These are phyloP conservation scores for Melaleuca quinquenervia DNA, from an alignment of 345 rosid species.

Conservation along the genomic window DNA sequence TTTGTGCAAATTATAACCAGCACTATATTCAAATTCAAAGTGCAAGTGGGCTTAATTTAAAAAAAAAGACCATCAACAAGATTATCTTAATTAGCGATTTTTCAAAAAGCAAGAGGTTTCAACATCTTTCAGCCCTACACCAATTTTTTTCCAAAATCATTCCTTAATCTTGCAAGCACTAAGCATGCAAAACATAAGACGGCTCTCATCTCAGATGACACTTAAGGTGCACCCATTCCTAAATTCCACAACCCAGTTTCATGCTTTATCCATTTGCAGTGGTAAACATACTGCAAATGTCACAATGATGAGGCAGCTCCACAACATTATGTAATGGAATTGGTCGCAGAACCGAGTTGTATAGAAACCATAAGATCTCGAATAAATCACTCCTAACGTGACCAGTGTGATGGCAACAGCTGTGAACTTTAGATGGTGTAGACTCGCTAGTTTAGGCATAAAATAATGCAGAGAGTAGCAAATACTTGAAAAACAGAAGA, in stretches of 20 bases:
- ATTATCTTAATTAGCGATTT: not conserved
- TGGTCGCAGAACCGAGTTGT: not conserved
- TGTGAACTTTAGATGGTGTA: not conserved
- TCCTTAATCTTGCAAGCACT: not conserved
- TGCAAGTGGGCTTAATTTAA: not conserved
- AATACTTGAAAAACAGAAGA: not conserved
- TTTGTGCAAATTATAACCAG: not conserved
- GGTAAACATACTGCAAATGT: not conserved
- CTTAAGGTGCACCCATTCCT: not conserved
- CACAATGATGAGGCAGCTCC: not conserved
- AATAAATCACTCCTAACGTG: not conserved
- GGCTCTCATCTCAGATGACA: not conserved
- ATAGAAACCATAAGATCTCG: not conserved
- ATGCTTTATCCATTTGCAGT: not conserved
- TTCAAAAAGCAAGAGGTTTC: not conserved
- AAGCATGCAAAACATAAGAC: not conserved
- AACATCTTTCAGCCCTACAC: not conserved
- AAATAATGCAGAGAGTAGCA: not conserved
- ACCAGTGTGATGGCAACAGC: not conserved
- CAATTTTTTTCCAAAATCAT: not conserved
- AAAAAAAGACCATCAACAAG: not conserved
- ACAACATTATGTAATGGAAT: not conserved
- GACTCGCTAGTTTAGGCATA: not conserved
- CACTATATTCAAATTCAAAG: not conserved
- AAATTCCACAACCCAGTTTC: not conserved